A percentile compares a stretch with the other conserved stretches of the same genome.
Conservation (phyloP, 192 early-diverging fungal species). For the Podila horticola region DNA sequence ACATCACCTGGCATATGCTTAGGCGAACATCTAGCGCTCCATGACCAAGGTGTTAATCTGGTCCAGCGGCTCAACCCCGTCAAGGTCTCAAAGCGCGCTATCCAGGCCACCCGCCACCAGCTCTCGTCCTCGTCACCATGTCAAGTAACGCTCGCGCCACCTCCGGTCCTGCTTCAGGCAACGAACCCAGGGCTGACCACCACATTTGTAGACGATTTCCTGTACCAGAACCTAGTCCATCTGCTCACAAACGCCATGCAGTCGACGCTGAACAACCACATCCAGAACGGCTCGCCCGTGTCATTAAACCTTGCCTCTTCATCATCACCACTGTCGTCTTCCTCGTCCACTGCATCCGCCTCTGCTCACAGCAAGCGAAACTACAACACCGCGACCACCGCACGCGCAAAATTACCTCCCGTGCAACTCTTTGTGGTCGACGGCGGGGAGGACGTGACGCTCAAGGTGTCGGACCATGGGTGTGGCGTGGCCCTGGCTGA, state of each 20-base stretch:
- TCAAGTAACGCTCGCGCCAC: conserved; percentile 59
- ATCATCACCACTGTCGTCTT: conserved; percentile 7
- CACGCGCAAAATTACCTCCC: conserved; percentile 38
- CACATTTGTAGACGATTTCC: conserved; percentile 65
- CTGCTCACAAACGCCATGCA: conserved; percentile 68
- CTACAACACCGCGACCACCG: too few relatives aligned
- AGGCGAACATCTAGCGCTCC: conserved; percentile 65
- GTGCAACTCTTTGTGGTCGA: conserved; percentile 63
- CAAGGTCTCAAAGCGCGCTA: conserved; percentile 59
- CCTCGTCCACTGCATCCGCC: background rate
- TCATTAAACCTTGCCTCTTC: background rate
- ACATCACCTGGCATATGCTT: too few relatives aligned
- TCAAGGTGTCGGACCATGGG: conserved; percentile 71
- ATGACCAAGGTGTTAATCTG: conserved; percentile 63
- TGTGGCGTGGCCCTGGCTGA: conserved; percentile 68
- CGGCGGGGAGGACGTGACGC: conserved; percentile 69
- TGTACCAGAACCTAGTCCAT: conserved; percentile 67
- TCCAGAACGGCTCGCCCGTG: conserved; percentile 6
- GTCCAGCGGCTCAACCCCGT: conserved; percentile 67
- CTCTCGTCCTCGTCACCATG: conserved; percentile 30
- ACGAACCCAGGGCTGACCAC: conserved; percentile 56
- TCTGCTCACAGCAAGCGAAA: too few relatives aligned
- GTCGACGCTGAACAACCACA: conserved; percentile 61
- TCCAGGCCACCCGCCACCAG: background rate
- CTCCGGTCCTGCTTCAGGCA: conserved; percentile 57